Percentiles rank a stretch among this genome's conserved stretches.
These are phyloP conservation scores for Aspergillus sclerotioniger DNA, from an alignment of 495 filamentous ascomycete genomes.

Conservation along the genomic window DNA sequence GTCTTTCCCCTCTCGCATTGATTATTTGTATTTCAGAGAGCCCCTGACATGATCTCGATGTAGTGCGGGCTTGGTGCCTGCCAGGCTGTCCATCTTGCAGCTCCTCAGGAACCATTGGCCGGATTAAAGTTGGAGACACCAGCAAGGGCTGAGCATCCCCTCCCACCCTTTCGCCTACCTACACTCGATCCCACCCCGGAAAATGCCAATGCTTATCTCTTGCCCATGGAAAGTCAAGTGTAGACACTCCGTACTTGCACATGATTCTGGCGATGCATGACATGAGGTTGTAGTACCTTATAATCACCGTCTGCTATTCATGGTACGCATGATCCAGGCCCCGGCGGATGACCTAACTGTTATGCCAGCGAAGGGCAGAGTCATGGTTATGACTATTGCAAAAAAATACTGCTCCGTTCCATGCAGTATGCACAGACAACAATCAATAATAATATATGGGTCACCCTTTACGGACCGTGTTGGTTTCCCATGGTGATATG, in stretches of 20 bases:
- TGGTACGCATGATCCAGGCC: too few relatives aligned
- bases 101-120: conserved; percentile 3
- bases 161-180: neutral
- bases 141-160: conserved; percentile 15
- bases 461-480: neutral
- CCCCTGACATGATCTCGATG: conserved; percentile 17
- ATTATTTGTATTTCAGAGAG: conserved; percentile 3
- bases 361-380: too few relatives aligned
- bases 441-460: neutral
- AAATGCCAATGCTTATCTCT: neutral
- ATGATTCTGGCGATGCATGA: too few relatives aligned
- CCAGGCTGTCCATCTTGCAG: neutral
- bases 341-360: too few relatives aligned
- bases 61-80: conserved; percentile 2
- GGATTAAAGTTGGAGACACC: conserved; percentile 16
- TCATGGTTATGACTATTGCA: too few relatives aligned
- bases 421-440: neutral
- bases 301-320: too few relatives aligned
- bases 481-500: neutral
- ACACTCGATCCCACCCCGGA: neutral
- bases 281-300: too few relatives aligned
- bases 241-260: too few relatives aligned
- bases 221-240: too few relatives aligned
- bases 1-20: neutral
- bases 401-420: neutral